phyloP scores from a whole-genome alignment of 2,329 filamentous ascomycete species.

The Penicillium expansum region DNA sequence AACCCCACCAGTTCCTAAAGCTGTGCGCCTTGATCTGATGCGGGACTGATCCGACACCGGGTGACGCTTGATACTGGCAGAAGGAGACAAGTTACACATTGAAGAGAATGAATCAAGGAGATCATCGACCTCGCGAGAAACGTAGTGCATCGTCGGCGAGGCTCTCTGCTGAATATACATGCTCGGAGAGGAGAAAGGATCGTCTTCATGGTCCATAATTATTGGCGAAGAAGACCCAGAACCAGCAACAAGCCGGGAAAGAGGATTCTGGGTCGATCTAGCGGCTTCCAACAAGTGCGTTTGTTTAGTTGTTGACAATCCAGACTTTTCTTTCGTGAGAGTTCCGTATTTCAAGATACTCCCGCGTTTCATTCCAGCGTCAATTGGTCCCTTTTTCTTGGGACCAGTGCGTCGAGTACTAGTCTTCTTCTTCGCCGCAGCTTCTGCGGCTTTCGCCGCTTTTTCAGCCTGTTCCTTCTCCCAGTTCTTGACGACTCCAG shows the following conservation, averaged over 20 bases:
- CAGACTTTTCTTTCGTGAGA: conserved; percentile 36
- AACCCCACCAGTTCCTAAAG: conserved; percentile 3
- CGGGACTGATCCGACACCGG: conserved; percentile 14
- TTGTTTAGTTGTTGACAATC: conserved; percentile 30
- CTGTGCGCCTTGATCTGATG: conserved; percentile 8
- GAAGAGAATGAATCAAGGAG: conserved; percentile 29
- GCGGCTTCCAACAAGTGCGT: conserved; percentile 32
- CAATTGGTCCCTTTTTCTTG: conserved; percentile 39
- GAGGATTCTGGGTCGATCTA: conserved; percentile 16
- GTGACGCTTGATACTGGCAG: conserved; percentile 21
- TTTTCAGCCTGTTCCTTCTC: conserved; percentile 45
- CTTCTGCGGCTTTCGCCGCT: conserved; percentile 20
- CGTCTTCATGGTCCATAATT: conserved; percentile 11
- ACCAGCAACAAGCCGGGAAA: not conserved
- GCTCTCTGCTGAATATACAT: conserved; percentile 17
- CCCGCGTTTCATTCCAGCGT: conserved; percentile 41
- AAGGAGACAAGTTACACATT: conserved; percentile 19
- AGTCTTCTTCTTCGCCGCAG: conserved; percentile 30
- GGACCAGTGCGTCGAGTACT: conserved; percentile 27
- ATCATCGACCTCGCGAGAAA: conserved; percentile 22
- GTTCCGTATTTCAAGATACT: conserved; percentile 43
- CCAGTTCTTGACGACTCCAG: conserved; percentile 64
- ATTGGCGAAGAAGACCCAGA: conserved; percentile 4
- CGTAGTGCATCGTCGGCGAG: conserved; percentile 1
- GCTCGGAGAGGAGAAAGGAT: conserved; percentile 15